Percentiles rank a stretch among this genome's conserved stretches.
phyloP scores from a whole-genome alignment of 768 basidiomycete species.

The Calocera cornea region DNA sequence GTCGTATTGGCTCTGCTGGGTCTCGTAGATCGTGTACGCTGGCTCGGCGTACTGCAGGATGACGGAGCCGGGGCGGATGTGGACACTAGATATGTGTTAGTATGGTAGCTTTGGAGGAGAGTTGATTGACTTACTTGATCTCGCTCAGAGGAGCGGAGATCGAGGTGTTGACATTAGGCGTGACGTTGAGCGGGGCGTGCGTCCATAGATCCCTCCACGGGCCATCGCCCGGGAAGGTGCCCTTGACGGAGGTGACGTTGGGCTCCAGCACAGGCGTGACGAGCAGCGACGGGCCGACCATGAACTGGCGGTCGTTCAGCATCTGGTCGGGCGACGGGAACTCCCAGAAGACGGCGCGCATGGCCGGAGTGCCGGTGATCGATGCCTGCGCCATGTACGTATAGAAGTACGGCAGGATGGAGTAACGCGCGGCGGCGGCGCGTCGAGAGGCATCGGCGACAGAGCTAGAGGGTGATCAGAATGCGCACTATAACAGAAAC shows the following conservation, averaged over 20 bases:
- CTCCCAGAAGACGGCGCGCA: conserved; percentile 65
- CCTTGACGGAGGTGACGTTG: conserved; percentile 56
- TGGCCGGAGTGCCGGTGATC: conserved; percentile 47
- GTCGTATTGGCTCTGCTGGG: conserved; percentile 45
- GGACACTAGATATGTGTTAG: conserved; percentile 27
- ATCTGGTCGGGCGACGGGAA: conserved; percentile 58
- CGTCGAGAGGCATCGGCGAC: conserved; percentile 17
- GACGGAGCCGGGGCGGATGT: conserved; percentile 55
- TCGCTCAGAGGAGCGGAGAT: conserved; percentile 55
- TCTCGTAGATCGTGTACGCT: conserved; percentile 55
- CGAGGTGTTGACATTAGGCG: conserved; percentile 26
- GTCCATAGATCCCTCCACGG: conserved; percentile 67
- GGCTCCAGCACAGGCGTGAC: conserved; percentile 63
- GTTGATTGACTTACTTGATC: conserved; percentile 32
- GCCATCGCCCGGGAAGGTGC: conserved; percentile 51
- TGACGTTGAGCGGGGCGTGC: conserved; percentile 38
- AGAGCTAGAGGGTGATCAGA: background rate
- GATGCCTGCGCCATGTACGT: conserved; percentile 61
- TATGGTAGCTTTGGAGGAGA: background rate
- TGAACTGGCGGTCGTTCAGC: conserved; percentile 52
- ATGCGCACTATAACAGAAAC: background rate
- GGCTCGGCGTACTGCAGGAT: conserved; percentile 50
- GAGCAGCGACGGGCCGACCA: conserved; percentile 55
- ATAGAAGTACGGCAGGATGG: conserved; percentile 31
- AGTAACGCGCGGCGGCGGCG: conserved; percentile 28